phyloP scores from a whole-genome alignment of 352 stramenopile species.

The Pythium monospermum region DNA sequence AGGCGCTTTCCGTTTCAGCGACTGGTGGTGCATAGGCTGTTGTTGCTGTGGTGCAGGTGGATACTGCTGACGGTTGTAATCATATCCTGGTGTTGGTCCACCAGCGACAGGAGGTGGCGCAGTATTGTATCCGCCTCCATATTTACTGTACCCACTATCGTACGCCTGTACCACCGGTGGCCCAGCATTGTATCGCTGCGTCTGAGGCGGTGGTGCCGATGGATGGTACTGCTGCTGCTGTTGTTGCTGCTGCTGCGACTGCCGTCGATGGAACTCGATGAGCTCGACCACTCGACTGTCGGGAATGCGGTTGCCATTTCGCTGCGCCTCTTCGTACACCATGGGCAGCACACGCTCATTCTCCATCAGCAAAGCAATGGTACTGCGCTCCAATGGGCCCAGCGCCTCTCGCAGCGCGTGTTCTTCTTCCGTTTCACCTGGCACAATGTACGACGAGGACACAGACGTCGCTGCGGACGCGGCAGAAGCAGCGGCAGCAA shows the following conservation, averaged over 20 bases:
- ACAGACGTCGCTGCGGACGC: neutral
- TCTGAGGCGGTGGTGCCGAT: neutral
- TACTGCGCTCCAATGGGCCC: conserved; percentile 64
- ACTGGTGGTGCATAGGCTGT: conserved; percentile 13
- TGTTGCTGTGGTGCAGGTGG: conserved; percentile 11
- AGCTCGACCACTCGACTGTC: conserved; percentile 78
- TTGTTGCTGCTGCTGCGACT: conserved; percentile 16
- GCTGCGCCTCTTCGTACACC: conserved; percentile 78
- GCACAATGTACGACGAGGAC: conserved; percentile 7
- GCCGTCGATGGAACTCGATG: conserved; percentile 55
- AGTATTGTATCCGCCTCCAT: conserved; percentile 10
- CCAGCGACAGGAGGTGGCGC: conserved; percentile 8
- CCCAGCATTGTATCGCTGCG: conserved; percentile 10
- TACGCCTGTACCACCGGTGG: conserved; percentile 9
- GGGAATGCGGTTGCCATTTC: conserved; percentile 66
- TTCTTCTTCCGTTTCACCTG: conserved; percentile 46
- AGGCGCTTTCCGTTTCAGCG: conserved; percentile 42
- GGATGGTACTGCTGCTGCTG: conserved; percentile 3
- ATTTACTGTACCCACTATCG: conserved; percentile 13
- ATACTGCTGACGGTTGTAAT: conserved; percentile 20
- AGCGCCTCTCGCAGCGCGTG: conserved; percentile 56
- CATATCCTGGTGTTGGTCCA: conserved; percentile 10
- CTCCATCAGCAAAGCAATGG: conserved; percentile 65
- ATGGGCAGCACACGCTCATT: conserved; percentile 71
- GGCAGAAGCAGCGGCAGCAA: conserved; percentile 12